Conservation (phyloP, 805 yeast genomes). For the Ogataea henricii region DNA sequence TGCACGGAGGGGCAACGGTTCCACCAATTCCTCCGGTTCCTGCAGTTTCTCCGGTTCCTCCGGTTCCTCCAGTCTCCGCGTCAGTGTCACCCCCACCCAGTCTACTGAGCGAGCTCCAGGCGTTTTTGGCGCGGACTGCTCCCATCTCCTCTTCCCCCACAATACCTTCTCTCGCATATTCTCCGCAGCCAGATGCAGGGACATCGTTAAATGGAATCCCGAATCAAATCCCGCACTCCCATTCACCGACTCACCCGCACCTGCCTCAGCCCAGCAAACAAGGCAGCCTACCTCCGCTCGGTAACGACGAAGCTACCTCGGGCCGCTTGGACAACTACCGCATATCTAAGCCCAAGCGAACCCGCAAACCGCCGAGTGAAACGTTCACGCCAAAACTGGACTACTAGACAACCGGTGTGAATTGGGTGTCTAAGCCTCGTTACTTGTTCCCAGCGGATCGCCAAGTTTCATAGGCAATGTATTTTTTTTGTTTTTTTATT, state of each 20-base stretch:
- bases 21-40: neutral
- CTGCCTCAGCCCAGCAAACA: slow-evolving; percentile 20
- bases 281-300: slow-evolving; percentile 20
- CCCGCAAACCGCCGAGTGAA: neutral
- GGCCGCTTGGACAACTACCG: neutral
- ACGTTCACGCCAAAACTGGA: slow-evolving; percentile 19
- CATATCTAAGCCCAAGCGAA: neutral
- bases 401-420: slow-evolving; percentile 9
- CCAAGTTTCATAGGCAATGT: neutral
- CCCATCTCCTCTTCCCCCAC: neutral
- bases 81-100: neutral
- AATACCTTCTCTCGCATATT: neutral
- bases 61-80: neutral
- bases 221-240: slow-evolving; percentile 3
- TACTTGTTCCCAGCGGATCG: slow-evolving; percentile 1
- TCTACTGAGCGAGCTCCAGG: slow-evolving; percentile 4
- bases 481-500: neutral
- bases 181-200: neutral
- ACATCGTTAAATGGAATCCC: neutral
- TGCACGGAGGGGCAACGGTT: neutral
- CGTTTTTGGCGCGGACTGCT: slow-evolving; percentile 2
- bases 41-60: neutral
- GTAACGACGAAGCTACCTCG: neutral
- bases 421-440: slow-evolving; percentile 2
- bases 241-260: neutral